Percentiles rank a stretch among this genome's conserved stretches.
Conservation (phyloP, 768 basidiomycete genomes). For the Glaciozyma martinii region DNA sequence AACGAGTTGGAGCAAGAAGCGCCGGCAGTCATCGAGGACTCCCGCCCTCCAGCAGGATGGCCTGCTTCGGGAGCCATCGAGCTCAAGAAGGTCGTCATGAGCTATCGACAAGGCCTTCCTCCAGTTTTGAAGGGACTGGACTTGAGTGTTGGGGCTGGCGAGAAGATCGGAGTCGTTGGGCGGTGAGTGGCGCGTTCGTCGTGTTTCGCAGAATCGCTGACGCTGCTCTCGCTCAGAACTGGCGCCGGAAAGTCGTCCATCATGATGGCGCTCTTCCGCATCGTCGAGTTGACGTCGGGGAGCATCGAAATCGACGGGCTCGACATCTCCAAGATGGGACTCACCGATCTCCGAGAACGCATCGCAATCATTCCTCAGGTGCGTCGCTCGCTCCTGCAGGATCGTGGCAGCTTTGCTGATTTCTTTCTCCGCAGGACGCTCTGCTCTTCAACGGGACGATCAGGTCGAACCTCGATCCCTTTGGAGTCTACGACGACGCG, state of each 20-base stretch:
- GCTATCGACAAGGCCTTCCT: conserved; percentile 80
- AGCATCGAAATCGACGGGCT: conserved; percentile 40
- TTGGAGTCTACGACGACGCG: conserved; percentile 30
- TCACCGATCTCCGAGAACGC: conserved; percentile 47
- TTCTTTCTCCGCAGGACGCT: conserved; percentile 29
- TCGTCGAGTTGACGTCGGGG: conserved; percentile 41
- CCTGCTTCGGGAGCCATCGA: conserved; percentile 64
- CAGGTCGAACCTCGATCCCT: conserved; percentile 47
- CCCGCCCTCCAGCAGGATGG: conserved; percentile 58
- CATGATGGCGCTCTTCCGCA: conserved; percentile 42
- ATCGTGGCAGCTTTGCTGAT: conserved; percentile 42
- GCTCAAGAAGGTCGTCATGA: conserved; percentile 65
- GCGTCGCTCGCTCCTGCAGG: background rate
- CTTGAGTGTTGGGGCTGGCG: conserved; percentile 60
- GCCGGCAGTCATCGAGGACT: conserved; percentile 39
- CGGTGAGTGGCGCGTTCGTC: conserved; percentile 29
- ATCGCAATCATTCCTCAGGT: conserved; percentile 39
- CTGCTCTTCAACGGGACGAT: conserved; percentile 49
- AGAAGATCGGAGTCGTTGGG: conserved; percentile 89
- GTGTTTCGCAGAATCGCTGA: background rate
- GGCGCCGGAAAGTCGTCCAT: conserved; percentile 44
- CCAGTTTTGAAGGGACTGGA: conserved; percentile 73
- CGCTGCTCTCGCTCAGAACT: background rate
- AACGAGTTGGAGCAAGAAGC: conserved; percentile 52
- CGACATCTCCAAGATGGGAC: conserved; percentile 46